Base-by-base conservation (phyloP, 805 yeast species). In the Jamesozyma gamospora region DNA sequence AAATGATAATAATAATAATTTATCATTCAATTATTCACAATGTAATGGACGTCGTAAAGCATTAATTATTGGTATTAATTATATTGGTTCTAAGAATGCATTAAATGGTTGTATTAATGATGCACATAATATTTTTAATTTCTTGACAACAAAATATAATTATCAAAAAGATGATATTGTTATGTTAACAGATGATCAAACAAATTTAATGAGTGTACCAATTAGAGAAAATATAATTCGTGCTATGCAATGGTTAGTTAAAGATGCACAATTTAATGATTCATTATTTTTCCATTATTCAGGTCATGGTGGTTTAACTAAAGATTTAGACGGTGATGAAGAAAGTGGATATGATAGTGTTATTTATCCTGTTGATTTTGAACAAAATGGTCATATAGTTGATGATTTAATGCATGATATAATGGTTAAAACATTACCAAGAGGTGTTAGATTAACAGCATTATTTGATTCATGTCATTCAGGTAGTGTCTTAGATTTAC, bases 381-480 rank as follows among this genome's bases (percentile, higher is more conserved):
- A 81, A 58, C 59, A 58, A 6, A 67, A 70, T 3, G 94, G 94
- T 2, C 76, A 75, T 32, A 70, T 84, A 41, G 69, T 76, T 13
- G 95, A 84, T 58, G 94, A 84, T 59, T 69, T 70, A 13, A 67
- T 85, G 68, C 90, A 84, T 56, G 78, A 70, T 37, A 68, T 77
- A 30, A 61, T 85, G 73, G 94, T 85, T 19, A 66, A 63, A 44
- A 75, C 86, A 1, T 66, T 85, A 47, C 80, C 74, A 12, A 70
- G 77, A 1, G 94, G 94, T 34, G 79, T 80, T 34, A 70, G 88
- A 43, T 64, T 85, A 39, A 84, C 94, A 3, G 87, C 88, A 0
- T 63, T 84, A 42, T 84, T 80, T 50, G 95, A 85, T 61, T 79
- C 86, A 11, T 85, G 95, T 57, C 95, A 85, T 56, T 81, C 90